These are phyloP conservation scores for Verticillium klebahnii DNA, from an alignment of 2,329 filamentous ascomycete genomes.

Conservation along the genomic window DNA sequence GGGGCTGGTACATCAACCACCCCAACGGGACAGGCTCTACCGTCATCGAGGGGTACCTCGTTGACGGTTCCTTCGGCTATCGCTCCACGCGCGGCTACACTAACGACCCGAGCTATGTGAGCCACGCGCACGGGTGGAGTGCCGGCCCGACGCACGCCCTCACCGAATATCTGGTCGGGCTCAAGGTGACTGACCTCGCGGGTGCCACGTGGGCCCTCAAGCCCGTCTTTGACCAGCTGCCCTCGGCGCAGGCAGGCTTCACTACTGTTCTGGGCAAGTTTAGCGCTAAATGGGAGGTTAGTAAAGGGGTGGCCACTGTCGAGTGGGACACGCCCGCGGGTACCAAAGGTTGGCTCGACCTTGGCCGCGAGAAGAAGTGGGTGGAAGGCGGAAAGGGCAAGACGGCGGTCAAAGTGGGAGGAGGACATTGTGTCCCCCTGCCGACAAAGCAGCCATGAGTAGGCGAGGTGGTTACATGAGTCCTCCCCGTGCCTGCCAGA, in stretches of 20 bases:
- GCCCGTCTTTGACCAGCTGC: conserved; percentile 8
- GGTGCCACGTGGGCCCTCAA: conserved; percentile 8
- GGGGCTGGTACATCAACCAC: conserved; percentile 58
- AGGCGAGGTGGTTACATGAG: neutral
- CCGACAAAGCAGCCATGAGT: neutral
- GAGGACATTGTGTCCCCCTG: neutral
- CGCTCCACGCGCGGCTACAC: conserved; percentile 46
- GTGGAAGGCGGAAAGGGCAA: conserved; percentile 6
- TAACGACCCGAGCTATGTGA: conserved; percentile 40
- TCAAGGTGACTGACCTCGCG: conserved; percentile 16
- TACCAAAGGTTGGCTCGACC: conserved; percentile 9
- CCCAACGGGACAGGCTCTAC: conserved; percentile 54
- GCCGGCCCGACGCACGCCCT: conserved; percentile 42
- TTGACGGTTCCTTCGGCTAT: conserved; percentile 54
- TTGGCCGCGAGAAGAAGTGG: conserved; percentile 3
- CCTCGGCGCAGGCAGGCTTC: conserved; percentile 10
- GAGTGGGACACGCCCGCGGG: conserved; percentile 10
- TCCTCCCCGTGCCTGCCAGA: neutral
- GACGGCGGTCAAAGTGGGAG: neutral
- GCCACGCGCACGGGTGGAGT: conserved; percentile 47
- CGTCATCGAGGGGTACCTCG: conserved; percentile 54
- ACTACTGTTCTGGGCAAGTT: conserved; percentile 10
- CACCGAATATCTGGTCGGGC: conserved; percentile 37
- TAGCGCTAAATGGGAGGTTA: conserved; percentile 6
- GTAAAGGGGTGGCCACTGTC: conserved; percentile 2